Base-by-base conservation (phyloP, 1,284 basidiomycete species). In the Ustilago tritici region DNA sequence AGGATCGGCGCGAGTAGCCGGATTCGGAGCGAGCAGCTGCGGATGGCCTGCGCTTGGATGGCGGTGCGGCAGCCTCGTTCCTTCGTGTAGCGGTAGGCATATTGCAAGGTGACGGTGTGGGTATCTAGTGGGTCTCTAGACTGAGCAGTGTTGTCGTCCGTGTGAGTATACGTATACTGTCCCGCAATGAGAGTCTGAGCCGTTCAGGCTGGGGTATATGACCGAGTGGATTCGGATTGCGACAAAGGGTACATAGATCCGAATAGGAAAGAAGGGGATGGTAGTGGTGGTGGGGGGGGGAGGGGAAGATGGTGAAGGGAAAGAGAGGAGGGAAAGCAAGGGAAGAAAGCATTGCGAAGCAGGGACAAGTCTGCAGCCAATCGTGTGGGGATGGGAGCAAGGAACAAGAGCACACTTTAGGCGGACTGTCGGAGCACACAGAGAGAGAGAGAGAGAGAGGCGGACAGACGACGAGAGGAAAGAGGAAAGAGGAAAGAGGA, bases 1-100 rank as follows among this genome's bases (percentile, higher is more conserved):
- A 77, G 19, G 70, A 77, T 17, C 70, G 62, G 35, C 75, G 64
- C 32, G 67, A 70, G 34, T 64, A 57, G 43, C 67, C 68, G 7
- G 68, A 70, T 59, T 76, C 73, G 5, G 68, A 67, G 12, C 65
- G 68, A 28, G 54, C 70, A n/a, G 65, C 41, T 31, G 46, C 70
- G 15, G 65, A 67, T 40, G 70, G 70, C 2, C 57, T 47, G 19
- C 65, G 61, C 65, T 72, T 72, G 2, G 58, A 40, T 0, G n/a
- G 14, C 4, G 65, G 46, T 23, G 53, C 63, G 2, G 59, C 35
- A 9, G 59, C 12, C 5, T 56, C 55, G 17, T 35, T 63, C 7
- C 56, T 61, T 23, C 55, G 58, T 1, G 66, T 69, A 17, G 71
- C 71, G 15, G 63, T 66, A 11, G 65, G 71, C 66, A 69, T 74